Conservation (phyloP, 2,329 filamentous ascomycete genomes). For the Fusarium sp. region DNA sequence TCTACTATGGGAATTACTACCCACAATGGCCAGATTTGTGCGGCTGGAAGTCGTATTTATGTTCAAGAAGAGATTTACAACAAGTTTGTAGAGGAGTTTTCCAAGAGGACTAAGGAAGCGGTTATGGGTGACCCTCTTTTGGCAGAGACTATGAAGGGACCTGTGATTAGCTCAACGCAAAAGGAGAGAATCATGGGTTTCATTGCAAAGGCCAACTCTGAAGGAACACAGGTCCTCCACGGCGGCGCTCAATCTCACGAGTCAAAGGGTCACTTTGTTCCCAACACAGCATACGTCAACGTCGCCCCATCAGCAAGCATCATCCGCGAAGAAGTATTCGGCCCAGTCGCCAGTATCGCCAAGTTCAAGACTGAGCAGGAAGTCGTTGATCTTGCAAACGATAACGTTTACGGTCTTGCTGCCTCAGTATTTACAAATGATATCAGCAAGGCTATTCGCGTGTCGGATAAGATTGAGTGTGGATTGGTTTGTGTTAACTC, state of each 20-base stretch:
- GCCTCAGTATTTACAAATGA: conserved; percentile 64
- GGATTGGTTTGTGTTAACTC: conserved; percentile 75
- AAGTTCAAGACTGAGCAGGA: conserved; percentile 33
- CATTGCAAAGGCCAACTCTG: conserved; percentile 50
- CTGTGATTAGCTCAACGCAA: conserved; percentile 69
- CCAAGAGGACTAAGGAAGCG: conserved; percentile 9
- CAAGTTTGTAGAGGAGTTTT: conserved; percentile 18
- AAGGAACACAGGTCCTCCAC: conserved; percentile 30
- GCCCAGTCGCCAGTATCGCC: conserved; percentile 25
- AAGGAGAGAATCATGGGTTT: conserved; percentile 62
- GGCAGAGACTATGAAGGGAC: conserved; percentile 51
- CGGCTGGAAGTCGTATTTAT: conserved; percentile 68
- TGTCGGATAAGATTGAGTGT: conserved; percentile 62
- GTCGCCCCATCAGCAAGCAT: conserved; percentile 28
- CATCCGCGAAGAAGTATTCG: conserved; percentile 34
- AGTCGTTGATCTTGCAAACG: conserved; percentile 13
- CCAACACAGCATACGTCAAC: conserved; percentile 49
- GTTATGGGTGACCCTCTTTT: conserved; percentile 44
- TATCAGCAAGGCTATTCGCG: conserved; percentile 49
- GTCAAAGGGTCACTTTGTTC: conserved; percentile 44
- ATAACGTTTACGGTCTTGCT: conserved; percentile 24
- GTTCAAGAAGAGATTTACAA: conserved; percentile 69
- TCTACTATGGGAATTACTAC: conserved; percentile 56
- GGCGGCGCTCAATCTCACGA: conserved; percentile 29
- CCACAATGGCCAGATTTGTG: conserved; percentile 71